phyloP scores from a whole-genome alignment of 75 land plant genomes.

The Sequoiadendron giganteum region DNA sequence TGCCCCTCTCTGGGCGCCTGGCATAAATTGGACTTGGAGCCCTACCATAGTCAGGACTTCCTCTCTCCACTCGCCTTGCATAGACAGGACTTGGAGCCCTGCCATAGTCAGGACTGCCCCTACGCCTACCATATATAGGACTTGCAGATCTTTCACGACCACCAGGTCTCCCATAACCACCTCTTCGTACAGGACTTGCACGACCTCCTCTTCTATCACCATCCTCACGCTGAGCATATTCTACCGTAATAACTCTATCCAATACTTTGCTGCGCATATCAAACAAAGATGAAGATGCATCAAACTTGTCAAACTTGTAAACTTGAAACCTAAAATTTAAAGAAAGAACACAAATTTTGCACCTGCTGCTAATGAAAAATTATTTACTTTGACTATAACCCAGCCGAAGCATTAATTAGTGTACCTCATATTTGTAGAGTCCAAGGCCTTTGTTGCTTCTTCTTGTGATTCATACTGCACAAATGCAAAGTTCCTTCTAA shows the following conservation, averaged over 20 bases:
- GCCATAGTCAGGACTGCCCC: conserved; percentile 32
- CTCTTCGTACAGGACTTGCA: conserved; percentile 14
- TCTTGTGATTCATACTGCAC: conserved; percentile 52
- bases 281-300: background rate
- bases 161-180: conserved; percentile 24
- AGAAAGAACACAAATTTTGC: background rate
- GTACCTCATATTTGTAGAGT: conserved; percentile 54
- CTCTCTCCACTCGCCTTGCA: conserved; percentile 7
- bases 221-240: conserved; percentile 53
- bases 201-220: conserved; percentile 29
- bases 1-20: conserved; percentile 17
- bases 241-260: conserved; percentile 52
- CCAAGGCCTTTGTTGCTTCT: conserved; percentile 56
- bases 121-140: conserved; percentile 17
- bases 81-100: conserved; percentile 15
- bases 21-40: conserved; percentile 21
- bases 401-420: background rate
- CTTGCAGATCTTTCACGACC: conserved; percentile 21
- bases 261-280: conserved; percentile 36
- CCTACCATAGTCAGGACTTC: conserved; percentile 24
- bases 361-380: background rate
- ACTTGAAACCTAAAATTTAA: background rate
- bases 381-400: background rate
- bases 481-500: conserved; percentile 60
- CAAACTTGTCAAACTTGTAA: background rate